These are phyloP conservation scores for Ogataea paradorogensis DNA, from an alignment of 805 yeast species.

Conservation along the genomic window DNA sequence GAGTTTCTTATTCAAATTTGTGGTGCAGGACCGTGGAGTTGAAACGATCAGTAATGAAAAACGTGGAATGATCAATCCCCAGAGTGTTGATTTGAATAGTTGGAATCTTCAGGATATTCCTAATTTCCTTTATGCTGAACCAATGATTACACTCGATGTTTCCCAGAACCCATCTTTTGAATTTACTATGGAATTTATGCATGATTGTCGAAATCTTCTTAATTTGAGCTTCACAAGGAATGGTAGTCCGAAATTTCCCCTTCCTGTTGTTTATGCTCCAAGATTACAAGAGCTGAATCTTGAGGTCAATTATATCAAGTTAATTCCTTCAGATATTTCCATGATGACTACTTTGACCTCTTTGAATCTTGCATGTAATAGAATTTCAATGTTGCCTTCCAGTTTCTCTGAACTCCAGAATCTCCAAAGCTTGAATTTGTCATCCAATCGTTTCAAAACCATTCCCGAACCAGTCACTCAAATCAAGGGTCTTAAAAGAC, in stretches of 20 bases:
- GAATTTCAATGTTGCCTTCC: slow-evolving; percentile 59
- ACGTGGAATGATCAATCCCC: slow-evolving; percentile 52
- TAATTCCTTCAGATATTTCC: slow-evolving; percentile 56
- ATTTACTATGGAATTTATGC: slow-evolving; percentile 82
- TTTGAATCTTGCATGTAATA: slow-evolving; percentile 73
- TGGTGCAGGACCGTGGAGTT: slow-evolving; percentile 67
- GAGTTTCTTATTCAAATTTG: slow-evolving; percentile 77
- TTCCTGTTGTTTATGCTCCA: slow-evolving; percentile 65
- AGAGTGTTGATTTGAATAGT: slow-evolving; percentile 68
- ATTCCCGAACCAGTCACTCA: slow-evolving; percentile 67
- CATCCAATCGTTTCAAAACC: slow-evolving; percentile 67
- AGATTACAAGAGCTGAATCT: slow-evolving; percentile 65
- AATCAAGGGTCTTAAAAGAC: slow-evolving; percentile 54
- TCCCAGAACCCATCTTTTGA: slow-evolving; percentile 84
- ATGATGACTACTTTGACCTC: slow-evolving; percentile 52
- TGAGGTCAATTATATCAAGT: slow-evolving; percentile 73
- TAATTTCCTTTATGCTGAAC: slow-evolving; percentile 74
- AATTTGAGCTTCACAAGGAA: slow-evolving; percentile 67
- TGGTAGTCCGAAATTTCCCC: slow-evolving; percentile 72
- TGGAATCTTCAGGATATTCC: slow-evolving; percentile 83
- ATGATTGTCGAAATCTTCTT: slow-evolving; percentile 66
- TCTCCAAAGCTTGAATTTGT: slow-evolving; percentile 62
- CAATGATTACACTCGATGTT: slow-evolving; percentile 77
- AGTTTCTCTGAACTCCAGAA: slow-evolving; percentile 54
- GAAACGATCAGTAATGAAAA: slow-evolving; percentile 32